These are phyloP conservation scores for Vachellia collinsii DNA, from an alignment of 306 rosid genomes.

Conservation along the genomic window DNA sequence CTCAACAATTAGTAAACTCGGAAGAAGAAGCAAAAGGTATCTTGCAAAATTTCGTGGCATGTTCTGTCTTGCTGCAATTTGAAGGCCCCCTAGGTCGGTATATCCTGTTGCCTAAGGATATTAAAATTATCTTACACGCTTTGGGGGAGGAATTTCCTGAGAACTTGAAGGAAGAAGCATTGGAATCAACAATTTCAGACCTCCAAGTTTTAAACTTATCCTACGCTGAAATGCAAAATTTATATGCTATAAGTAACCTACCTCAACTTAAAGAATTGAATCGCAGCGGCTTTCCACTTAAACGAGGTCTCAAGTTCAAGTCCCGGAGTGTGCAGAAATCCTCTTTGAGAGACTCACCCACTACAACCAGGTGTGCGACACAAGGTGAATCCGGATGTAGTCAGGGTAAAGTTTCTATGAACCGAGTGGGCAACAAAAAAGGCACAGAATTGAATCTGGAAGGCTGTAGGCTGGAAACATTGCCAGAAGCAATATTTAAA, in stretches of 20 bases:
- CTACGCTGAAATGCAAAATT: not conserved
- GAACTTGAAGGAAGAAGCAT: not conserved
- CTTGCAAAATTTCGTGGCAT: not conserved
- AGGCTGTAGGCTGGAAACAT: not conserved
- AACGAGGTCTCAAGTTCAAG: too few species aligned
- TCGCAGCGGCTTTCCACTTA: too few species aligned
- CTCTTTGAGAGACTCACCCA: too few species aligned
- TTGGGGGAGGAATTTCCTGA: not conserved
- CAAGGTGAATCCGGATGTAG: too few species aligned
- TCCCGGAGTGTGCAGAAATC: too few species aligned
- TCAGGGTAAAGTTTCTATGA: too few species aligned
- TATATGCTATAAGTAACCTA: too few species aligned
- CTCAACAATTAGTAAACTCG: not conserved
- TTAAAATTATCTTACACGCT: not conserved
- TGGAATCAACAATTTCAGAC: conserved; percentile 3
- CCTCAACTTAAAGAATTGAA: rapidly evolving
- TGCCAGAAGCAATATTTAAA: too few species aligned
- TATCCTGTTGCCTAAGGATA: not conserved
- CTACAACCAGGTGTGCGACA: too few species aligned
- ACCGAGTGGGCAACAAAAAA: too few species aligned
- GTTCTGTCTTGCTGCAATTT: not conserved
- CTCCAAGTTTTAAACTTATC: not conserved
- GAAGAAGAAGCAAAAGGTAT: not conserved
- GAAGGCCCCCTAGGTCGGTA: too few species aligned
- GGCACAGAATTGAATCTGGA: too few species aligned